Conservation (phyloP, 768 basidiomycete genomes). For the Paxillus involutus region DNA sequence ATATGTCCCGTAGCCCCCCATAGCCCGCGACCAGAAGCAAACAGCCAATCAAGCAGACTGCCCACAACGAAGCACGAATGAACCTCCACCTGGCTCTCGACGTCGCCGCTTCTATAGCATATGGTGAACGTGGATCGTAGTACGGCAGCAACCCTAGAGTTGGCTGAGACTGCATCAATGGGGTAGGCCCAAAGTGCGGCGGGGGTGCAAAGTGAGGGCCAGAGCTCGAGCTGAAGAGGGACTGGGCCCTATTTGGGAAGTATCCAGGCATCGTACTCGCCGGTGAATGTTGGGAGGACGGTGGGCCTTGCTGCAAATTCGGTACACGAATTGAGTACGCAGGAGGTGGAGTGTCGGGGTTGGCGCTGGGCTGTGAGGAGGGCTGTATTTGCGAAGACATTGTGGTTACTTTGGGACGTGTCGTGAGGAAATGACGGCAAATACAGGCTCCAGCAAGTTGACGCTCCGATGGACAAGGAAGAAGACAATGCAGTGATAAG, state of each 20-base stretch:
- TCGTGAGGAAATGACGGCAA: neutral
- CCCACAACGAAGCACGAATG: constrained; percentile 40
- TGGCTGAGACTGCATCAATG: constrained; percentile 35
- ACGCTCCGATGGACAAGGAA: neutral
- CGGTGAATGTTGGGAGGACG: constrained; percentile 19
- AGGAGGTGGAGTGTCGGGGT: constrained; percentile 30
- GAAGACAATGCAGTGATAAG: neutral
- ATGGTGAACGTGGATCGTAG: constrained; percentile 44
- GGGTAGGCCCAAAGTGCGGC: constrained; percentile 38
- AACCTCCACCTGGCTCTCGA: constrained; percentile 45
- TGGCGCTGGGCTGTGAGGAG: constrained; percentile 17
- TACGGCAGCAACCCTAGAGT: constrained; percentile 36
- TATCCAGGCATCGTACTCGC: constrained; percentile 10
- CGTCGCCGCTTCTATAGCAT: constrained; percentile 37
- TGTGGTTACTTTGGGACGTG: neutral
- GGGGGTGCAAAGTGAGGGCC: constrained; percentile 17
- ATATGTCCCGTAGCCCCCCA: constrained; percentile 12
- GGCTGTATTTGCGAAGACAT: constrained; percentile 15
- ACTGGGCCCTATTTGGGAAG: constrained; percentile 12
- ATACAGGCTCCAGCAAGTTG: neutral
- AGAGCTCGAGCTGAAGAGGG: constrained; percentile 16
- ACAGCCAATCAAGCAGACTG: constrained; percentile 30
- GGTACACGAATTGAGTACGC: constrained; percentile 24
- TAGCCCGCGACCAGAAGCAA: constrained; percentile 27
- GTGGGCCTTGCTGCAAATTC: constrained; percentile 7